A percentile compares a stretch with the other conserved stretches of the same genome.
These are phyloP conservation scores for Pseudocohnilembus persalinus DNA, from an alignment of 169 alveolate species.

Conservation along the genomic window DNA sequence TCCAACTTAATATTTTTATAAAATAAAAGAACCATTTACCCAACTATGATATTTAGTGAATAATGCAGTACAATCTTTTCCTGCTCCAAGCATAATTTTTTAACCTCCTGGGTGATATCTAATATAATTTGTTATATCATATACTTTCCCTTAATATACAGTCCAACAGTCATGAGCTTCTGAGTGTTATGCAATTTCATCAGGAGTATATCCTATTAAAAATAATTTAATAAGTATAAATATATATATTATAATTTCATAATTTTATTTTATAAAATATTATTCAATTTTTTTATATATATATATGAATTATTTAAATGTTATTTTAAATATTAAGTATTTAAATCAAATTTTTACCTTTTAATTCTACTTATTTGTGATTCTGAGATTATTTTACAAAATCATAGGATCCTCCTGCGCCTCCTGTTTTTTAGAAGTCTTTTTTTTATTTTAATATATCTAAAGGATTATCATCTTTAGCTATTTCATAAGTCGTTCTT, in stretches of 20 bases:
- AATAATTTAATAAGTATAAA: too few relatives aligned
- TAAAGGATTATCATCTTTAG: not conserved
- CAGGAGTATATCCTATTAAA: not conserved
- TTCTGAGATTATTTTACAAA: not conserved
- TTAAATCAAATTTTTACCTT: too few relatives aligned
- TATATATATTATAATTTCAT: too few relatives aligned
- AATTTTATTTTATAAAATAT: not conserved
- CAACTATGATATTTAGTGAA: conserved; percentile 46
- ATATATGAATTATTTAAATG: too few relatives aligned
- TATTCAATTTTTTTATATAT: too few relatives aligned
- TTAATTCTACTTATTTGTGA: not conserved
- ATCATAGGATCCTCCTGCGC: not conserved
- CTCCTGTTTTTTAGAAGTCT: not conserved
- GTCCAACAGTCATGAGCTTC: conserved; percentile 69
- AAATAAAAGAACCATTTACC: conserved; percentile 23
- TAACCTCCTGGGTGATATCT: conserved; percentile 80
- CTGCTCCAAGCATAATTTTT: conserved; percentile 60
- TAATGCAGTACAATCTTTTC: conserved; percentile 55
- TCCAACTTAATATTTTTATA: conserved; percentile 33
- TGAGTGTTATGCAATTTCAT: conserved; percentile 58
- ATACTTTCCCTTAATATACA: conserved; percentile 64
- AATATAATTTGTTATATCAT: conserved; percentile 70
- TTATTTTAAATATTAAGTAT: too few relatives aligned
- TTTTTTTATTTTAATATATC: not conserved
- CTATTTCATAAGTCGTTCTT: not conserved